Percentiles rank a stretch among this genome's conserved stretches.
phyloP scores from a whole-genome alignment of 768 basidiomycete species.

The Boletus fagicola region DNA sequence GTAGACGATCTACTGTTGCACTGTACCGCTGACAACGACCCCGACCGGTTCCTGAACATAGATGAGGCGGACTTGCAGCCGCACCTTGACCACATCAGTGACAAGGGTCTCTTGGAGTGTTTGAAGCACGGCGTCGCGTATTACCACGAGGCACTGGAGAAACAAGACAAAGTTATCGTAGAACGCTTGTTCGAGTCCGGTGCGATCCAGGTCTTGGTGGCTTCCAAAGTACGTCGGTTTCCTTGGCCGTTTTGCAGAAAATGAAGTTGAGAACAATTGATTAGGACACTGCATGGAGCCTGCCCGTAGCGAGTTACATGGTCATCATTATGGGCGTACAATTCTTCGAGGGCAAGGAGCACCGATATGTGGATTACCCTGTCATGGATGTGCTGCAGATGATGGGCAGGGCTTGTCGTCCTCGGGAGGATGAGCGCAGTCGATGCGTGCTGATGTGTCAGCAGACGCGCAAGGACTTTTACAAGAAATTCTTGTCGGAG shows the following conservation, averaged over 20 bases:
- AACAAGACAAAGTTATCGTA: slow-evolving; percentile 92
- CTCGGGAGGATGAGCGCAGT: slow-evolving; percentile 81
- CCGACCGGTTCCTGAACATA: slow-evolving; percentile 86
- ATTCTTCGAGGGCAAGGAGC: slow-evolving; percentile 93
- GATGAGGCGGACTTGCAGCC: slow-evolving; percentile 79
- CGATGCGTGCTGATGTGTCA: slow-evolving; percentile 98
- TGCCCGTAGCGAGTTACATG: slow-evolving; percentile 94
- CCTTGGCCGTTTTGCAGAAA: background rate
- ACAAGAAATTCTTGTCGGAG: slow-evolving; percentile 96
- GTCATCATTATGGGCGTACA: slow-evolving; percentile 99
- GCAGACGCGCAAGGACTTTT: slow-evolving; percentile 97
- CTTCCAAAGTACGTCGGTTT: slow-evolving; percentile 69
- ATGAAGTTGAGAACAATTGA: background rate
- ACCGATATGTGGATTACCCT: slow-evolving; percentile 96
- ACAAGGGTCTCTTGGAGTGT: slow-evolving; percentile 72
- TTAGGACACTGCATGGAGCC: slow-evolving; percentile 93
- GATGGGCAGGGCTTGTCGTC: slow-evolving; percentile 98
- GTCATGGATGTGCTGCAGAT: slow-evolving; percentile 99
- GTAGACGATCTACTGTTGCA: slow-evolving; percentile 90
- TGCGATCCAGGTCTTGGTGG: slow-evolving; percentile 91
- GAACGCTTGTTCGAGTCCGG: slow-evolving; percentile 91
- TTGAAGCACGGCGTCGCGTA: slow-evolving; percentile 90
- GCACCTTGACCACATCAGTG: slow-evolving; percentile 82
- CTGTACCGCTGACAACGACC: slow-evolving; percentile 82
- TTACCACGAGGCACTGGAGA: slow-evolving; percentile 90